Conservation (phyloP, 169 alveolate species). For the Plasmodium reichenowi region DNA sequence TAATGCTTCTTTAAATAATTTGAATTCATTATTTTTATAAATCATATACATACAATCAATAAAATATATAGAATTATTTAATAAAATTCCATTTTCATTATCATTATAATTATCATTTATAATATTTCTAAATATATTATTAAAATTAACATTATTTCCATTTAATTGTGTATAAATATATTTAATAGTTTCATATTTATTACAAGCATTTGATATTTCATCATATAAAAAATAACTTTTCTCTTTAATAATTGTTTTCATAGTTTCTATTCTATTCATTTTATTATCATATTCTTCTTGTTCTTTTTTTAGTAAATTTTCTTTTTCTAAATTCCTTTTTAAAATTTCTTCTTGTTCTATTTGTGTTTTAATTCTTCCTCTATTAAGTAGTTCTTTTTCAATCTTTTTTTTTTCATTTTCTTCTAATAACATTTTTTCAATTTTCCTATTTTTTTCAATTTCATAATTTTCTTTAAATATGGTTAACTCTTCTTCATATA, state of each 20-base stretch:
- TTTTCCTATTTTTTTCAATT: slow-evolving; percentile 45
- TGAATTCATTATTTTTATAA: slow-evolving; percentile 47
- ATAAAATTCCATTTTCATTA: background rate
- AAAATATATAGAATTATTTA: background rate
- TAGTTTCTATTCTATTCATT: slow-evolving; percentile 33
- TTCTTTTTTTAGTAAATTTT: slow-evolving; percentile 13
- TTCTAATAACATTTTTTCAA: slow-evolving; percentile 42
- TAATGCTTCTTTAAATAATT: slow-evolving; percentile 41
- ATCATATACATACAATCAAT: slow-evolving; percentile 54
- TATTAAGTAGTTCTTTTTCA: slow-evolving; percentile 40
- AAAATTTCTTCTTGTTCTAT: slow-evolving; percentile 35
- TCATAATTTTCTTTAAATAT: slow-evolving; percentile 70
- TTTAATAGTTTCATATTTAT: slow-evolving; percentile 22
- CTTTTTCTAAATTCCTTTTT: slow-evolving; percentile 45
- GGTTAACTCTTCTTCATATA: slow-evolving; percentile 60
- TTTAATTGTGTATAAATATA: slow-evolving; percentile 49
- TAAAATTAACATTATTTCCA: background rate
- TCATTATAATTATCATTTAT: background rate
- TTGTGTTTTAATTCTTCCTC: slow-evolving; percentile 54
- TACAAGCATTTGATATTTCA: slow-evolving; percentile 34
- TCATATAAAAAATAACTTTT: slow-evolving; percentile 53
- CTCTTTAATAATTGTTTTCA: slow-evolving; percentile 19
- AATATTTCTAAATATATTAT: background rate
- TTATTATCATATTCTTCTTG: slow-evolving; percentile 24
- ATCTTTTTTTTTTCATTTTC: slow-evolving; percentile 40